Percentiles rank a stretch among this genome's conserved stretches.
These are phyloP conservation scores for Pseudocercospora crystallina DNA, from an alignment of 2,329 filamentous ascomycete species.

Conservation along the genomic window DNA sequence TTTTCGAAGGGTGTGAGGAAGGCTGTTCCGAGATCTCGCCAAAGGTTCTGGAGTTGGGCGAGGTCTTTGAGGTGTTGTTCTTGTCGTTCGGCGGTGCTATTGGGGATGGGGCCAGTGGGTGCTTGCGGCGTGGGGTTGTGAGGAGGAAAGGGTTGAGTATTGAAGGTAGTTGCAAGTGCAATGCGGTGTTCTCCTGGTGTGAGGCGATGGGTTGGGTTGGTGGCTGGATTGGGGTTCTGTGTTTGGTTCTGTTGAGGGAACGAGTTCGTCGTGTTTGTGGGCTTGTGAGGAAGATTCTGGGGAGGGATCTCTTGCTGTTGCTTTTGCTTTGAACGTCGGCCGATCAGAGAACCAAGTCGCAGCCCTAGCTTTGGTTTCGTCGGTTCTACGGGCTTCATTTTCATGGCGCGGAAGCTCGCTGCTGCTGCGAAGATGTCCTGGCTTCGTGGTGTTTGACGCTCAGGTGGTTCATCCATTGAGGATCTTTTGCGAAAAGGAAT, in stretches of 20 bases:
- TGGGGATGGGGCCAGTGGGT: neutral
- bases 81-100: neutral
- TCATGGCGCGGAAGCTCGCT: neutral
- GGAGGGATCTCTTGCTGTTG: neutral
- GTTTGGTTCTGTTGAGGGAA: neutral
- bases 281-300: neutral
- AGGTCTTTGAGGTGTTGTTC: neutral
- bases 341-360: neutral
- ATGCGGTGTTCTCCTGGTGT: conserved; percentile 4
- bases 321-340: neutral
- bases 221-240: neutral
- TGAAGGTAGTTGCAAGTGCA: too few species aligned
- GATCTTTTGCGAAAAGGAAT: too few species aligned
- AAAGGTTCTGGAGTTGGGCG: conserved; percentile 2
- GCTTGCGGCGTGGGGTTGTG: too few species aligned
- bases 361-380: neutral
- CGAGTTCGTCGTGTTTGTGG: neutral
- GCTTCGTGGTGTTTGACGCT: neutral
- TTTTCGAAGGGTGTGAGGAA: conserved; percentile 6
- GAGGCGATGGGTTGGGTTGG: conserved; percentile 3
- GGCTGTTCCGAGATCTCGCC: neutral
- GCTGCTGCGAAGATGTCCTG: conserved; percentile 6
- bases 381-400: neutral
- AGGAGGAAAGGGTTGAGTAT: too few species aligned
- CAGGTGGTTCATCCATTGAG: too few species aligned